Percentiles rank a stretch among this genome's conserved stretches.
phyloP scores from a whole-genome alignment of 768 basidiomycete species.

The Termitomyces sp. region DNA sequence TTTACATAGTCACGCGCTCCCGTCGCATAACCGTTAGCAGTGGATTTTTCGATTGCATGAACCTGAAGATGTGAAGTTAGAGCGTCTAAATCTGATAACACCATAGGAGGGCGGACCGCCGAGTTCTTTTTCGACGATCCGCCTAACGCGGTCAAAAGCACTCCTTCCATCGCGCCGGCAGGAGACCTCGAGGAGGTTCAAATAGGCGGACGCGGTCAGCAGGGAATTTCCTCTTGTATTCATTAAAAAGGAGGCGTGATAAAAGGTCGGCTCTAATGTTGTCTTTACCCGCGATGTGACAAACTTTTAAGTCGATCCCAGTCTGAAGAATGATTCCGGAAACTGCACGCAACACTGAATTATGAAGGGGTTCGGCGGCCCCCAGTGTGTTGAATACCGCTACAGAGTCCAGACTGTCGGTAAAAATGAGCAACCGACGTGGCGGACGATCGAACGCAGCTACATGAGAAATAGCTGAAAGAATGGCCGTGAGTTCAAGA shows the following conservation, averaged over 20 bases:
- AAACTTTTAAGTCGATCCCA: conserved; percentile 12
- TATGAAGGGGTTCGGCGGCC: conserved; percentile 2
- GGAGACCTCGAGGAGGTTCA: conserved; percentile 9
- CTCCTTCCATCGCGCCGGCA: too few species aligned
- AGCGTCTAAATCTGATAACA: too few species aligned
- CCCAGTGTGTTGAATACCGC: conserved; percentile 7
- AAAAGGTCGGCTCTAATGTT: conserved; percentile 17
- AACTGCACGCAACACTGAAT: background rate
- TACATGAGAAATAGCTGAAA: background rate
- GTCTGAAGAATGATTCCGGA: conserved; percentile 10
- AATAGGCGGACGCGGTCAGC: conserved; percentile 15
- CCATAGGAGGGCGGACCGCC: too few species aligned
- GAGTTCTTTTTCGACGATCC: too few species aligned
- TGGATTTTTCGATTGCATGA: too few species aligned
- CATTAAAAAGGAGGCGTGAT: conserved; percentile 13
- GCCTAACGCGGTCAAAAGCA: too few species aligned
- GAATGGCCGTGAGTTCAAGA: background rate
- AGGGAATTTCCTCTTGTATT: conserved; percentile 13
- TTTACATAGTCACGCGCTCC: too few species aligned
- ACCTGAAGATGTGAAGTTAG: too few species aligned
- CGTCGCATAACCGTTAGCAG: too few species aligned
- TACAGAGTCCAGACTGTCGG: conserved; percentile 17
- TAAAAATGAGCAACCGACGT: conserved; percentile 9
- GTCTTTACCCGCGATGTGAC: conserved; percentile 15
- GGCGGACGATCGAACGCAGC: conserved; percentile 6